These are phyloP conservation scores for Camillea tinctor DNA, from an alignment of 2,329 filamentous ascomycete species.

Conservation along the genomic window DNA sequence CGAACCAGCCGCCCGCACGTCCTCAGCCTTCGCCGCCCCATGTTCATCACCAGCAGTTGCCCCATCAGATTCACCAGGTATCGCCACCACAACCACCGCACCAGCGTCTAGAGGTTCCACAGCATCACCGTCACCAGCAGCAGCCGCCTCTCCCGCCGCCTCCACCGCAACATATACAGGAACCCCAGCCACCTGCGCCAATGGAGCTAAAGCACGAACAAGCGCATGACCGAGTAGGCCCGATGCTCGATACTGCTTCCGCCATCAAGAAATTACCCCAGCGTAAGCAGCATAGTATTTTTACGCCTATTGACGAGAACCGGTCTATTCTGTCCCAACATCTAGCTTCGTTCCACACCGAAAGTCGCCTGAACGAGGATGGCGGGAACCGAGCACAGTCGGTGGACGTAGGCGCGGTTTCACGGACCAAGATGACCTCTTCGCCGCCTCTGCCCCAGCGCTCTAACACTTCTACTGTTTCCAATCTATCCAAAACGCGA, in stretches of 20 bases:
- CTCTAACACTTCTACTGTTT: conserved; percentile 49
- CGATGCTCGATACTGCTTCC: conserved; percentile 49
- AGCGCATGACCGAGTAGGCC: conserved; percentile 45
- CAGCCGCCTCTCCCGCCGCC: conserved; percentile 42
- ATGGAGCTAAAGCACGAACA: conserved; percentile 50
- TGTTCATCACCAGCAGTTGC: conserved; percentile 51
- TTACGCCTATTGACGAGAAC: conserved; percentile 94
- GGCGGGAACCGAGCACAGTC: conserved; percentile 57
- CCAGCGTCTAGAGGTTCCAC: conserved; percentile 39
- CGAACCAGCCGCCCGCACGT: conserved; percentile 46
- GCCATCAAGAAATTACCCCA: conserved; percentile 65
- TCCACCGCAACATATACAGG: conserved; percentile 31
- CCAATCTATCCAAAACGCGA: conserved; percentile 44
- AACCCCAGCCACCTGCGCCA: conserved; percentile 50
- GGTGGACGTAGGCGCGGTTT: conserved; percentile 59
- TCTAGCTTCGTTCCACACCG: conserved; percentile 64
- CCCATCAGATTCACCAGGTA: conserved; percentile 47
- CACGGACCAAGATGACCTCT: conserved; percentile 49
- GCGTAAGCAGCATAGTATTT: conserved; percentile 87
- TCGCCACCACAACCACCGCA: conserved; percentile 54
- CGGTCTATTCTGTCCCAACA: conserved; percentile 86
- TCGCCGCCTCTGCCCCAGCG: conserved; percentile 53
- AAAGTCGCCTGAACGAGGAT: conserved; percentile 45
- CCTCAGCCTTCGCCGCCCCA: conserved; percentile 61
- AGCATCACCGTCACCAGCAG: conserved; percentile 46